Conservation (phyloP, 129 eudicot genomes). For the Arctium minus region DNA sequence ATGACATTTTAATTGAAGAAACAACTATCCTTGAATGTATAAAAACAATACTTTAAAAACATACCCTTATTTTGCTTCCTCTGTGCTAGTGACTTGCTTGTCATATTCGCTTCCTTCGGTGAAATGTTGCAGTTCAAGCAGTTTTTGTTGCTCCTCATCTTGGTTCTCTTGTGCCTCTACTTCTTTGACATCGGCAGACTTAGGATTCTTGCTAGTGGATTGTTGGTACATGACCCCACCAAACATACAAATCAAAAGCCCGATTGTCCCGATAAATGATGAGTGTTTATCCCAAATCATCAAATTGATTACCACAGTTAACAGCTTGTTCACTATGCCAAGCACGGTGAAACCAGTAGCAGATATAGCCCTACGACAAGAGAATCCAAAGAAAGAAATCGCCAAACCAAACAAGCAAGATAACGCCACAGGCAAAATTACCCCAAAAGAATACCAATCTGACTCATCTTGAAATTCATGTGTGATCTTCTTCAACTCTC, state of each 20-base stretch:
- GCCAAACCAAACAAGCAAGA: constrained; percentile 94
- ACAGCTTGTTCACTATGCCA: constrained; percentile 88
- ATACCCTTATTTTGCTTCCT: constrained; percentile 35
- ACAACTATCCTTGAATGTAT: neutral
- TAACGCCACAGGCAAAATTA: constrained; percentile 79
- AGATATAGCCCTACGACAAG: constrained; percentile 94
- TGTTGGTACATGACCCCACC: constrained; percentile 98
- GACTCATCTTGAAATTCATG: constrained; percentile 76
- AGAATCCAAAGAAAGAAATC: constrained; percentile 96
- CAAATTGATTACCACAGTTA: constrained; percentile 94
- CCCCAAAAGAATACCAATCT: constrained; percentile 84
- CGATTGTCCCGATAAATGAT: constrained; percentile 77
- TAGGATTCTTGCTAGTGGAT: constrained; percentile 64
- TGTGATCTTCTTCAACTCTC: constrained; percentile 89
- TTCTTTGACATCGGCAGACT: constrained; percentile 32
- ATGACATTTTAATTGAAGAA: neutral
- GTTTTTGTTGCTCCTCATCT: constrained; percentile 66
- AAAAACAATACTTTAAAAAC: neutral
- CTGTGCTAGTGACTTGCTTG: constrained; percentile 21
- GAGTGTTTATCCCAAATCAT: constrained; percentile 95
- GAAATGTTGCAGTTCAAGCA: constrained; percentile 67
- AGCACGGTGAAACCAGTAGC: constrained; percentile 99
- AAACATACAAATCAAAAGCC: constrained; percentile 87
- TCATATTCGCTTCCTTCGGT: constrained; percentile 16
- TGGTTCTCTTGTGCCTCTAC: constrained; percentile 34